These are phyloP conservation scores for Crepidotus variabilis DNA, from an alignment of 768 basidiomycete genomes.

Conservation along the genomic window DNA sequence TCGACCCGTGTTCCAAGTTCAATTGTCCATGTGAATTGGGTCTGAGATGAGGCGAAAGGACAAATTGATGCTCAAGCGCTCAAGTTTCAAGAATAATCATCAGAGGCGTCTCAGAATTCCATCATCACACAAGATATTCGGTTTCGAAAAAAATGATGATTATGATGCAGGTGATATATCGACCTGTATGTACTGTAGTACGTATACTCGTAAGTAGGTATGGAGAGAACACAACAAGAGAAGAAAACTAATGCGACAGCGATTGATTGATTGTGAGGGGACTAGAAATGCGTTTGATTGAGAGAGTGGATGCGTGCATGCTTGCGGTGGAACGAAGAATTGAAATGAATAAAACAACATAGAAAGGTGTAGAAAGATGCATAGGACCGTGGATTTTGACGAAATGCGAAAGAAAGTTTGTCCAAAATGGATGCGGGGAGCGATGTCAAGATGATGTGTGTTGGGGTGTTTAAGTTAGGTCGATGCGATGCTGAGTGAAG, in stretches of 20 bases:
- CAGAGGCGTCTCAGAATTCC: neutral
- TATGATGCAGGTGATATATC: neutral
- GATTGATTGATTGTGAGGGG: neutral
- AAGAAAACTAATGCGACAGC: neutral
- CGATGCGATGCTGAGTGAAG: neutral
- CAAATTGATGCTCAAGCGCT: no score
- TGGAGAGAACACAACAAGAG: neutral
- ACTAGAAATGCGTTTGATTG: neutral
- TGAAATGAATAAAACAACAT: neutral
- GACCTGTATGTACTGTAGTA: neutral
- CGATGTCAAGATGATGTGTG: neutral
- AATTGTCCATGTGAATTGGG: neutral
- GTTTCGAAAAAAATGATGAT: neutral
- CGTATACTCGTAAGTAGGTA: neutral
- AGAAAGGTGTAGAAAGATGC: neutral
- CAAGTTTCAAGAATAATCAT: neutral
- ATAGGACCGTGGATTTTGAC: neutral
- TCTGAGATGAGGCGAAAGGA: neutral
- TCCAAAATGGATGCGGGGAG: neutral
- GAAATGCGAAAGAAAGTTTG: neutral
- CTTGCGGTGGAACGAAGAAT: no score
- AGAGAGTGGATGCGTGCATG: neutral
- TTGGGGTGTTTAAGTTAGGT: neutral
- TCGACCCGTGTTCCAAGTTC: neutral
- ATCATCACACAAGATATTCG: neutral